These are phyloP conservation scores for Pleodorina starrii DNA, from an alignment of 139 green algal species.

Conservation along the genomic window DNA sequence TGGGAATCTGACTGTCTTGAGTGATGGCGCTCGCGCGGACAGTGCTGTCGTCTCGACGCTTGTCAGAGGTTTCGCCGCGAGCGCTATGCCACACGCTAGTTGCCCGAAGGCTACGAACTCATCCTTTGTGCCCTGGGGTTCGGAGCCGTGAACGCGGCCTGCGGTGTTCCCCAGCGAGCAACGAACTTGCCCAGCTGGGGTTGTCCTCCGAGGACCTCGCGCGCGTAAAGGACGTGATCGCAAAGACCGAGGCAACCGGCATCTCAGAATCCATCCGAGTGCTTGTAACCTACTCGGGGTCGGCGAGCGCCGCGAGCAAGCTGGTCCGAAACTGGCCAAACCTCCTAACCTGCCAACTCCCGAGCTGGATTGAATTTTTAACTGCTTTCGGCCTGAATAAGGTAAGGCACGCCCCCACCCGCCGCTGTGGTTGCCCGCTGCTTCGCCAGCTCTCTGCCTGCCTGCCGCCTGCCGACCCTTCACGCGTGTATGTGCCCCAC, in stretches of 20 bases:
- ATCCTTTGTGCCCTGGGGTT: neutral
- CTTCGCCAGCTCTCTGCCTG: neutral
- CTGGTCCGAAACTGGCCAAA: neutral
- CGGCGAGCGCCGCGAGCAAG: neutral
- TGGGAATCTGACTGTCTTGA: too few species aligned
- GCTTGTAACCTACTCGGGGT: neutral
- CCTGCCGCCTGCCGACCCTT: neutral
- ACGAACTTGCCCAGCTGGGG: neutral
- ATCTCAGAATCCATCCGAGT: neutral
- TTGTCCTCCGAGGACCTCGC: neutral
- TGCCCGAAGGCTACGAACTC: neutral
- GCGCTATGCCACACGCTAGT: neutral
- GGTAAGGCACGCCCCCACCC: neutral
- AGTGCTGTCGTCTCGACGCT: neutral
- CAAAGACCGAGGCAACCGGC: neutral
- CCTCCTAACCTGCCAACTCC: constrained; percentile 34
- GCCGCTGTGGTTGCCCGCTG: too few species aligned
- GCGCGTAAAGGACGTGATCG: neutral
- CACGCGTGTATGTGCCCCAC: too few species aligned
- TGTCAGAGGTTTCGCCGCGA: neutral
- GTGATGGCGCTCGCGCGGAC: neutral
- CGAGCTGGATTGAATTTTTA: constrained; percentile 11
- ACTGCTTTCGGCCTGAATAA: constrained; percentile 21
- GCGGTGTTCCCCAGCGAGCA: neutral
- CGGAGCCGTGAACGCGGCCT: neutral